These are phyloP conservation scores for Didymella arachidicola DNA, from an alignment of 2,329 filamentous ascomycete species.

Conservation along the genomic window DNA sequence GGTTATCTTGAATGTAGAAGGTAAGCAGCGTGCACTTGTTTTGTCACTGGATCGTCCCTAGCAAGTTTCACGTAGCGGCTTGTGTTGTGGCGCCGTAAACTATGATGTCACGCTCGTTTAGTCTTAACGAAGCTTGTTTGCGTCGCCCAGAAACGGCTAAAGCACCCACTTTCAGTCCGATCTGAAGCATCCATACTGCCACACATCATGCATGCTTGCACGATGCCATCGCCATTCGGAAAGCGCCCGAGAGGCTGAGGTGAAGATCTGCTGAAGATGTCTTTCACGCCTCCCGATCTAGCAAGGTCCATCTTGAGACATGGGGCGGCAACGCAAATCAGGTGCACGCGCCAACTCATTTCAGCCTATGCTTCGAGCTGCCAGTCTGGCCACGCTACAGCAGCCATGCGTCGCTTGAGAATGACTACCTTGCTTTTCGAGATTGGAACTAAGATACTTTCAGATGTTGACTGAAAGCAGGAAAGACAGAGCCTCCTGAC, in stretches of 20 bases:
- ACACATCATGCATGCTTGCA: constrained; percentile 7
- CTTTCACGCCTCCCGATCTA: background rate
- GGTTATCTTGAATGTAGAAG: background rate
- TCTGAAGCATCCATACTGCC: constrained; percentile 7
- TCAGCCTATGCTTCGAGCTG: background rate
- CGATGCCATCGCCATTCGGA: constrained; percentile 7
- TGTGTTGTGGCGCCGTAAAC: constrained; percentile 10
- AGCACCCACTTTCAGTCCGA: constrained; percentile 8
- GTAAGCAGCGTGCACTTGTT: constrained; percentile 6
- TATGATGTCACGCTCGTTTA: constrained; percentile 17
- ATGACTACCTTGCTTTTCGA: background rate
- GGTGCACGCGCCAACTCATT: constrained; percentile 9
- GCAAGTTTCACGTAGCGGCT: constrained; percentile 21
- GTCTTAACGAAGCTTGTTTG: constrained; percentile 13
- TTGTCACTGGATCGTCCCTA: constrained; percentile 8
- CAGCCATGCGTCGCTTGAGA: background rate
- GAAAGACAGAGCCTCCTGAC: too few relatives aligned
- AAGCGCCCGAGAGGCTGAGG: background rate
- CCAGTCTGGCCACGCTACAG: background rate
- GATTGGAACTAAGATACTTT: background rate
- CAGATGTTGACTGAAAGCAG: background rate
- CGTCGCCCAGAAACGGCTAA: constrained; percentile 8
- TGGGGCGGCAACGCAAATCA: constrained; percentile 2
- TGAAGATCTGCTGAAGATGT: background rate
- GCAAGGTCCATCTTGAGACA: background rate